Conservation (phyloP, 2,329 filamentous ascomycete genomes). For the Pyrenophora seminiperda region DNA sequence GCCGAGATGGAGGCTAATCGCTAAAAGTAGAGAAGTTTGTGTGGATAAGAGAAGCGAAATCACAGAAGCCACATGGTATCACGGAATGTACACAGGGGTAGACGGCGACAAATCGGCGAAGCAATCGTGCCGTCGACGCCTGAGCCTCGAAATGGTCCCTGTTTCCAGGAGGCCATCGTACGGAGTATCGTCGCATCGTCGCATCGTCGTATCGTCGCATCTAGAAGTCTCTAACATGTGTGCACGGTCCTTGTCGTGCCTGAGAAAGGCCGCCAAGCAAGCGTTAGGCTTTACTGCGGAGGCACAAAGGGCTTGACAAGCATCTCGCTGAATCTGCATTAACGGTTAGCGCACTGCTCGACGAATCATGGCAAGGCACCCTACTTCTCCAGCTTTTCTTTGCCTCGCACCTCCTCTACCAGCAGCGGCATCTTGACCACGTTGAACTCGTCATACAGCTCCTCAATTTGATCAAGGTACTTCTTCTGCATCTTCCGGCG, state of each 20-base stretch:
- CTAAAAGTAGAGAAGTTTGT: constrained; percentile 13
- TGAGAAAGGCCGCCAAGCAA: not conserved
- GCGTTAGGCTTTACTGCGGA: constrained; percentile 52
- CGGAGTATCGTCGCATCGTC: not conserved
- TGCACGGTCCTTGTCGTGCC: not conserved
- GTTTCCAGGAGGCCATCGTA: constrained; percentile 30
- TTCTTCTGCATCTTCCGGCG: constrained; percentile 99
- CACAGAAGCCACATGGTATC: constrained; percentile 14
- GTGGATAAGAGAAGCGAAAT: constrained; percentile 4
- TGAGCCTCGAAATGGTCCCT: constrained; percentile 4
- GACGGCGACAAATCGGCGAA: constrained; percentile 10
- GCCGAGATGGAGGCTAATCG: constrained; percentile 11
- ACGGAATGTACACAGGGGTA: not conserved
- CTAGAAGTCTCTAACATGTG: not conserved
- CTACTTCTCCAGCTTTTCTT: constrained; percentile 83
- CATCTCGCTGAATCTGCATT: constrained; percentile 75
- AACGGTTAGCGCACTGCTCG: constrained; percentile 12
- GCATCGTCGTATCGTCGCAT: too few relatives aligned
- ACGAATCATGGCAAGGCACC: constrained; percentile 19
- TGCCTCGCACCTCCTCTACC: constrained; percentile 93
- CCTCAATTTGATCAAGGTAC: constrained; percentile 97
- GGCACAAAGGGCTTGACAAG: constrained; percentile 76
- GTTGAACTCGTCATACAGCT: constrained; percentile 98
- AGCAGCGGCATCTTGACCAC: constrained; percentile 97
- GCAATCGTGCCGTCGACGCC: not conserved